Conservation (phyloP, 768 basidiomycete species). For the Boletus pseudo-olivaceus region DNA sequence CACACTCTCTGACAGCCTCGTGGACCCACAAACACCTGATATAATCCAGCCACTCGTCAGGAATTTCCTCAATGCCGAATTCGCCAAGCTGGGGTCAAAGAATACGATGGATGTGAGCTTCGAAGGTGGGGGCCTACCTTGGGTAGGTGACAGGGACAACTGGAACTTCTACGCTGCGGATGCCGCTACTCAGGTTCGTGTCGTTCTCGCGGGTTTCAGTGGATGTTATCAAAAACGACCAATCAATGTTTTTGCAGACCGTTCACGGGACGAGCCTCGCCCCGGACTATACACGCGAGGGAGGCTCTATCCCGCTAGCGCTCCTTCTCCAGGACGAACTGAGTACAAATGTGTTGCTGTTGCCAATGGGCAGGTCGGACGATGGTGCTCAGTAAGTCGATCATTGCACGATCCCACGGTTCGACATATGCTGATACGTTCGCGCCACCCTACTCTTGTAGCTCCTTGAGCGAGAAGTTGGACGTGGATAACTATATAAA, state of each 20-base stretch:
- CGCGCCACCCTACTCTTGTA: background rate
- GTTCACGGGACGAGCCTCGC: background rate
- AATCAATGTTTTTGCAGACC: background rate
- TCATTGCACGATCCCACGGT: no score
- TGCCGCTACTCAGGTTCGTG: conserved; percentile 21
- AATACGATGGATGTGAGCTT: background rate
- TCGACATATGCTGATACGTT: background rate
- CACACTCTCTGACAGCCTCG: background rate
- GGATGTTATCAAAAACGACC: background rate
- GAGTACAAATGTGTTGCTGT: conserved; percentile 73
- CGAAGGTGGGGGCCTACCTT: background rate
- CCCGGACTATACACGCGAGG: conserved; percentile 41
- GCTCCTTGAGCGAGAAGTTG: background rate
- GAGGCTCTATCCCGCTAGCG: conserved; percentile 85
- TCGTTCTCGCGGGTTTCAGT: background rate
- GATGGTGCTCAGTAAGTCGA: conserved; percentile 79
- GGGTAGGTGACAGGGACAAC: background rate
- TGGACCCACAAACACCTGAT: background rate
- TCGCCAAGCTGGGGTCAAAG: background rate
- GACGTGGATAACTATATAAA: background rate
- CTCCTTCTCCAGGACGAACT: conserved; percentile 82
- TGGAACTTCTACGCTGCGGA: background rate
- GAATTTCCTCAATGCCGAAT: background rate
- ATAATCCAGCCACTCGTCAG: background rate
- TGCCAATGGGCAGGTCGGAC: conserved; percentile 90